A percentile compares a stretch with the other conserved stretches of the same genome.
Conservation (phyloP, 805 yeast genomes). For the Wickerhamomyces chambardii region DNA sequence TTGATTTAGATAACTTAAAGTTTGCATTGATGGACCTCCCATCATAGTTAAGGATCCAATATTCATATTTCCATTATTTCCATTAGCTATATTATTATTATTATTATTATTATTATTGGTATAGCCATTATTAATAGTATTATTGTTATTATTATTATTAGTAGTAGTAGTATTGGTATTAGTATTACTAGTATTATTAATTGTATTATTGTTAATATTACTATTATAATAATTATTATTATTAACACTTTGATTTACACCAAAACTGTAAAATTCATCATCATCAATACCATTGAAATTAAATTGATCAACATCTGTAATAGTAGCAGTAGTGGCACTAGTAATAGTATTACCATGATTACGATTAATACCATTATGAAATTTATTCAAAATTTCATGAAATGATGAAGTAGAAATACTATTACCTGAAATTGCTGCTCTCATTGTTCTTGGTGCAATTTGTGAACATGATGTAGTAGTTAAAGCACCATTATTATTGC, state of each 20-base stretch:
- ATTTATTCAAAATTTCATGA: neutral
- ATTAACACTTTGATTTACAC: neutral
- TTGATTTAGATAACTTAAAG: neutral
- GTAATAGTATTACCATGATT: no score
- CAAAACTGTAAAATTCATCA: neutral
- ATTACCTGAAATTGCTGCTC: slow-evolving; percentile 16
- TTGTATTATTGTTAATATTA: no score
- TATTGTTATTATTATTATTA: no score
- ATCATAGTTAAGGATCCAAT: neutral
- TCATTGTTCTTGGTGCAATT: slow-evolving; percentile 22
- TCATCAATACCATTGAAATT: neutral
- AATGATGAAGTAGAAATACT: neutral
- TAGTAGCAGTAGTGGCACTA: neutral
- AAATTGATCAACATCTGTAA: neutral
- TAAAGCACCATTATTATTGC: neutral
- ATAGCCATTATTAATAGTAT: no score
- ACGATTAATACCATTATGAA: neutral
- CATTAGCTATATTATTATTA: no score
- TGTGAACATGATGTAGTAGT: slow-evolving; percentile 21
- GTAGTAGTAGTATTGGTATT: no score
- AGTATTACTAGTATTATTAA: no score
- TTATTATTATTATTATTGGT: no score
- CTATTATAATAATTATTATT: no score
- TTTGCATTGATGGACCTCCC: neutral
- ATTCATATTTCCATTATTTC: neutral